These are phyloP conservation scores for Pyrenochaeta sp. DNA, from an alignment of 2,329 filamentous ascomycete genomes.

Conservation along the genomic window DNA sequence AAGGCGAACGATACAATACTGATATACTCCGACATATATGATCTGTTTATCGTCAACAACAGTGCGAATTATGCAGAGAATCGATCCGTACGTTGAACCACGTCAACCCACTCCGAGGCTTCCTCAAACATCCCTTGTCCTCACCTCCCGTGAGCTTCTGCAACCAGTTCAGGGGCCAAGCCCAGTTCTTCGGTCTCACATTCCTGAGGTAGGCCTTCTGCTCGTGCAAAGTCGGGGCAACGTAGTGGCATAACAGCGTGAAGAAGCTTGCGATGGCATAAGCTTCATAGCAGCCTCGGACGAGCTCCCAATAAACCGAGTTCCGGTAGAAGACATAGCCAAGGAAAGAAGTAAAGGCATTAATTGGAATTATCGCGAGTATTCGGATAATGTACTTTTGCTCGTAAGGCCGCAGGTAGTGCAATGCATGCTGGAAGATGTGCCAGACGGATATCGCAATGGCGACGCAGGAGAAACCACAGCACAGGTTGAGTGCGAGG, in stretches of 20 bases:
- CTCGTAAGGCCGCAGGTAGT: conserved; percentile 67
- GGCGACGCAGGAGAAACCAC: conserved; percentile 62
- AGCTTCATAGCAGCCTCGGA: conserved; percentile 87
- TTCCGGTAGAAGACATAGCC: conserved; percentile 78
- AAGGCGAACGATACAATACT: conserved; percentile 84
- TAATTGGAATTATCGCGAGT: conserved; percentile 86
- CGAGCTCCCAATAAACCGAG: conserved; percentile 80
- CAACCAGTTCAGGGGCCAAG: conserved; percentile 76
- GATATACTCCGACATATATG: conserved; percentile 82
- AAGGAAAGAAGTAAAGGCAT: conserved; percentile 77
- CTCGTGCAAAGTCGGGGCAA: conserved; percentile 77
- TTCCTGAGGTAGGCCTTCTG: conserved; percentile 84
- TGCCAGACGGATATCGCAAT: conserved; percentile 61
- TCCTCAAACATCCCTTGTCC: conserved; percentile 71
- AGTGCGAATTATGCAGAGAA: neutral
- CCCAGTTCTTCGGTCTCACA: conserved; percentile 75
- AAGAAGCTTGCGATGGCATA: conserved; percentile 91
- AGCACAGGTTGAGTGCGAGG: conserved; percentile 63
- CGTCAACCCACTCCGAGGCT: conserved; percentile 81
- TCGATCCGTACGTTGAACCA: conserved; percentile 78
- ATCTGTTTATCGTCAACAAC: conserved; percentile 57
- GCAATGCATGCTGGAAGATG: conserved; percentile 65
- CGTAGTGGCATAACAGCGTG: conserved; percentile 80
- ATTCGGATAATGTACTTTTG: conserved; percentile 82
- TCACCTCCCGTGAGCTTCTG: conserved; percentile 75